phyloP scores from a whole-genome alignment of 1,284 basidiomycete species.

The Heterobasidion annosum region DNA sequence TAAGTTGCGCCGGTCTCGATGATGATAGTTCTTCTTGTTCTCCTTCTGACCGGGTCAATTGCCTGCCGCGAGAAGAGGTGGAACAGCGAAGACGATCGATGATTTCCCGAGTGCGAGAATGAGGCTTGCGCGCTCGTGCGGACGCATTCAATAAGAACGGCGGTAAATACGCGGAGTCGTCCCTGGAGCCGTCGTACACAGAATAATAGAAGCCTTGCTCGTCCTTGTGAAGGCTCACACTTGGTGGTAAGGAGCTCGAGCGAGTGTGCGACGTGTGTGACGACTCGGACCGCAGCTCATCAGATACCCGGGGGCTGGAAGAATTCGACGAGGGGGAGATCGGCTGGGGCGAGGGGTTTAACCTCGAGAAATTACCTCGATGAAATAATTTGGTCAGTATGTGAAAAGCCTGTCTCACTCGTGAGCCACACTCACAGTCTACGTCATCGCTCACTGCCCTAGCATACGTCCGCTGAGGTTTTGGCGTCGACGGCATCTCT shows the following conservation, averaged over 20 bases:
- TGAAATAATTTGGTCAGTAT: background rate
- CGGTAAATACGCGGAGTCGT: constrained; percentile 7
- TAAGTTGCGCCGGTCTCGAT: background rate
- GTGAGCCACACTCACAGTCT: background rate
- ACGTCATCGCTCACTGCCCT: constrained; percentile 2
- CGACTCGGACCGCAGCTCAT: constrained; percentile 6
- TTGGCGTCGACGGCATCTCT: constrained; percentile 8
- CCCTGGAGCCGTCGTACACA: constrained; percentile 4
- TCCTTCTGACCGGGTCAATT: background rate
- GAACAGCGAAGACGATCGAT: constrained; percentile 8
- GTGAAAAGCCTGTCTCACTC: background rate
- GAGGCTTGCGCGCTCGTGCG: constrained; percentile 7
- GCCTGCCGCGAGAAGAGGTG: constrained; percentile 3
- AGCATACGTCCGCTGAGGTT: constrained; percentile 1
- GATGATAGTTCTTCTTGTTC: background rate
- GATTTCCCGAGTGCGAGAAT: constrained; percentile 11
- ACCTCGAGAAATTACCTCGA: constrained; percentile 4
- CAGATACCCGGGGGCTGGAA: constrained; percentile 8
- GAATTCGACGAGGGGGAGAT: constrained; percentile 9
- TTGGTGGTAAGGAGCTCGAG: constrained; percentile 10
- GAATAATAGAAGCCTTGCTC: constrained; percentile 5
- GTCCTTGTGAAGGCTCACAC: constrained; percentile 10
- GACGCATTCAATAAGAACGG: constrained; percentile 9
- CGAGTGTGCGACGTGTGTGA: constrained; percentile 9
- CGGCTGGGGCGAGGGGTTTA: constrained; percentile 7